Base-by-base conservation (phyloP, 371 early-diverging fungal species). In the Mortierella sp. region DNA sequence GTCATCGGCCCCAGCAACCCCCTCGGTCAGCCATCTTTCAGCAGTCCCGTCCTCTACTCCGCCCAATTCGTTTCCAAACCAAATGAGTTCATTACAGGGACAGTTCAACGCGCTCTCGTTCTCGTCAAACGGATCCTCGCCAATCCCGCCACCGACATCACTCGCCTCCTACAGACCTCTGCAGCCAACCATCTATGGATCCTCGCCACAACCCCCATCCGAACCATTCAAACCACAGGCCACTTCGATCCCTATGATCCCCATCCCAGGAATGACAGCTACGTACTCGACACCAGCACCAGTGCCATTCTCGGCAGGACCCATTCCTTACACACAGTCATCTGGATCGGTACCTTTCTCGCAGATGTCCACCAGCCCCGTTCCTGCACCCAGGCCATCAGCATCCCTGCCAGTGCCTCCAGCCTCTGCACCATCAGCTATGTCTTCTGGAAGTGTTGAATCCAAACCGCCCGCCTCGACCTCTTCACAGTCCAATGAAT, bases 111-210 rank as follows among this genome's bases (percentile, higher is more conserved):
- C 37, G 7, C 44, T 70, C 44, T 48, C 73, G 44, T 70, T 73
- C 8, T 50, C 52, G 29, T 26, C 68, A 19, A 40, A 43, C n/a
- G 45, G 71, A 6, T 29, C 79, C 16, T 0, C 58, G 11, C 45
- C 61, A 1, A 40, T 48, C 13, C 70, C 67, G 16, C 76, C 68
- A 13, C 47, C 74, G 7, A 66, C 73, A 1, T 66, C 79, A 4
- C 76, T 76, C 19, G 64, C 76, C 22, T 76, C 72, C 0, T 75
- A 74, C 63, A 63, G 31, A 34, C 75, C 75, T 5, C 73, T 78
- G 45, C 52, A 74, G 52, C 71, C 76, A 41, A 67, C 74, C 7
- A 61, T 41, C 50, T 69, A 72, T 67, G 48, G 69, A 14, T 48
- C 66, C 31, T 37, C 67, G 31, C n/a, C 64, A 26, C 37, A 55